phyloP scores from a whole-genome alignment of 192 early-diverging fungal genomes.

The Linderina pennispora region DNA sequence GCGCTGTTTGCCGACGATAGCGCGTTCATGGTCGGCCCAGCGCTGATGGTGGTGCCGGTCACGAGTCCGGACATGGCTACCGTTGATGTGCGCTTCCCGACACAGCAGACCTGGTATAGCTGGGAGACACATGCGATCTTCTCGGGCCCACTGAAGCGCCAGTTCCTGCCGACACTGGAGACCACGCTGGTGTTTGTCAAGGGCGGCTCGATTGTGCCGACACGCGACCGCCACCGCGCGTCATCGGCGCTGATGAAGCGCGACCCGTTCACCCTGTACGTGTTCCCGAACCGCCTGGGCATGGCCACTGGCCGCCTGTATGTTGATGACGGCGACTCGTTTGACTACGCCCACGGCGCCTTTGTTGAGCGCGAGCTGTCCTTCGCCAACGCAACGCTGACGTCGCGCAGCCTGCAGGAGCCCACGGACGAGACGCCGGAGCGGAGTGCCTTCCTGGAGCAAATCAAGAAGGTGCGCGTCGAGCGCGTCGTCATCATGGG shows the following conservation, averaged over 20 bases:
- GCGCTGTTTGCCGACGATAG: slow-evolving; percentile 73
- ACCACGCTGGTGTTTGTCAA: slow-evolving; percentile 81
- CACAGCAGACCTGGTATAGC: slow-evolving; percentile 56
- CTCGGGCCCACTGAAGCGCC: slow-evolving; percentile 43
- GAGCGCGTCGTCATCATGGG: slow-evolving; percentile 44
- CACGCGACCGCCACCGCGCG: slow-evolving; percentile 78
- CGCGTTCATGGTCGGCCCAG: slow-evolving; percentile 85
- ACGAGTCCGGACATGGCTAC: slow-evolving; percentile 41
- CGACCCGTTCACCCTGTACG: slow-evolving; percentile 89
- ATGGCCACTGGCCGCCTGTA: slow-evolving; percentile 76
- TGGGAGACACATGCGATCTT: slow-evolving; percentile 41
- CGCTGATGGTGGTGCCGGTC: slow-evolving; percentile 67
- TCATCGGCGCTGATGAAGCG: slow-evolving; percentile 69
- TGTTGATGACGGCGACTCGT: slow-evolving; percentile 87
- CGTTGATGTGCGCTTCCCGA: slow-evolving; percentile 69
- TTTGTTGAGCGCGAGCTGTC: slow-evolving; percentile 54
- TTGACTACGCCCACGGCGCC: slow-evolving; percentile 57
- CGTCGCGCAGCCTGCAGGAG: slow-evolving; percentile 15
- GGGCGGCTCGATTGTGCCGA: slow-evolving; percentile 87
- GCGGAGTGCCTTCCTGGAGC: slow-evolving; percentile 10
- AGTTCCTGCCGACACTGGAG: slow-evolving; percentile 55
- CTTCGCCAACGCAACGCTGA: slow-evolving; percentile 24
- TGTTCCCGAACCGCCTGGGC: slow-evolving; percentile 66
- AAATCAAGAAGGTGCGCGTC: slow-evolving; percentile 32
- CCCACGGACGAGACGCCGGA: slow-evolving; percentile 8